Evolutionary conservation across 75 land plant species (phyloP).

Genomic region (Larix kaempferi): DNA sequence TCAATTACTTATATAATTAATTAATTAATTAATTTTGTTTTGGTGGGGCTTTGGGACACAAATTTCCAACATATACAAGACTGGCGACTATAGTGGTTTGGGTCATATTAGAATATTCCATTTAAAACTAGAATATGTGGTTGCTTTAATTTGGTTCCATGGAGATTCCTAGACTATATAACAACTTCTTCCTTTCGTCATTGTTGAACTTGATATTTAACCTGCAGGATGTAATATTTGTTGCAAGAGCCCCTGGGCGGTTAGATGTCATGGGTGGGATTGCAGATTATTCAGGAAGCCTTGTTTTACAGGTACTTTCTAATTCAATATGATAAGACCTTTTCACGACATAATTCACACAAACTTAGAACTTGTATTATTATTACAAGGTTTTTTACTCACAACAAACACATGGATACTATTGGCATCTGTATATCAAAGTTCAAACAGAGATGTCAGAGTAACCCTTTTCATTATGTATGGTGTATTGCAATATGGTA

Average conservation of each 20-base stretch:
- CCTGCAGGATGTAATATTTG: constrained; percentile 84
- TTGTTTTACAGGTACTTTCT: constrained; percentile 83
- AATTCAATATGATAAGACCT: background rate
- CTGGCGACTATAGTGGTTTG: too few species aligned
- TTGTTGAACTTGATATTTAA: background rate
- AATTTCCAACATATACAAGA: too few species aligned
- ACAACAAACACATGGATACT: background rate
- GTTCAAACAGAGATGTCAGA: too few species aligned
- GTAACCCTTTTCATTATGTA: background rate
- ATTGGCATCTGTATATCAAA: background rate
- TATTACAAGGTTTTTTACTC: background rate
- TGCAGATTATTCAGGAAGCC: constrained; percentile 98
- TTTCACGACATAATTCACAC: background rate
- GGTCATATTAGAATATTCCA: too few species aligned
- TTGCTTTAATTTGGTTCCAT: background rate
- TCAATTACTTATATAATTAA: too few species aligned
- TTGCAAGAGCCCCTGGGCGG: constrained; percentile 96
- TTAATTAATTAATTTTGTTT: too few species aligned
- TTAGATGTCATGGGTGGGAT: constrained; percentile 99
- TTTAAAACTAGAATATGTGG: too few species aligned
- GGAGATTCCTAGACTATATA: background rate
- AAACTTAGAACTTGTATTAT: background rate
- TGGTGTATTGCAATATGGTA: background rate
- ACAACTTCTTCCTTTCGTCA: background rate
- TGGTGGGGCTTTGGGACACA: too few species aligned